Evolutionary conservation across 805 yeast species (phyloP).

Genomic region (Yarrowia sp.): DNA sequence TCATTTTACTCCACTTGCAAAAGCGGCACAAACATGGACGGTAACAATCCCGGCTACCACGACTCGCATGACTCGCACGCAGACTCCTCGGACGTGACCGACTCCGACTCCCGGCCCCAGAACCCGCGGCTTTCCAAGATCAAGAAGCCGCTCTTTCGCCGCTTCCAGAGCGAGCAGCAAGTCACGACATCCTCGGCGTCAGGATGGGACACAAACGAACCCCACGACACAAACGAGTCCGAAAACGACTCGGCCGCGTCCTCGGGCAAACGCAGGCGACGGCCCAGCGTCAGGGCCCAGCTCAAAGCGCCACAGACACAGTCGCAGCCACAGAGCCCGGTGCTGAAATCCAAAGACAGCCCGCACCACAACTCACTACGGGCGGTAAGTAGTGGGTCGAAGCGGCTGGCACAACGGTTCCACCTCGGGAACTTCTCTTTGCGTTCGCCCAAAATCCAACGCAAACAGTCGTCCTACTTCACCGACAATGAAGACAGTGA

Average conservation of each 20-base stretch:
- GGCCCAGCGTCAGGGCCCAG: not conserved
- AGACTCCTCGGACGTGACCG: slow-evolving; percentile 15
- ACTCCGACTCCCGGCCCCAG: not conserved
- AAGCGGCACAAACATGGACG: not conserved
- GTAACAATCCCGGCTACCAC: not conserved
- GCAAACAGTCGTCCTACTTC: slow-evolving; percentile 16
- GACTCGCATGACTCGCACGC: not conserved
- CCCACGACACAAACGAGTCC: slow-evolving; percentile 5
- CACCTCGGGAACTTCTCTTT: slow-evolving; percentile 10
- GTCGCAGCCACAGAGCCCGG: not conserved
- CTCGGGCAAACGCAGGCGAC: not conserved
- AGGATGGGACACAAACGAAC: not conserved
- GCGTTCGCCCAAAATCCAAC: slow-evolving; percentile 14
- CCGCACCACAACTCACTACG: not conserved
- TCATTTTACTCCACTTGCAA: not conserved
- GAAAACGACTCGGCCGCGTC: not conserved
- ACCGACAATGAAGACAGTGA: slow-evolving; percentile 7
- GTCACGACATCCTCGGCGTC: not conserved
- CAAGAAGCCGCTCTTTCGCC: slow-evolving; percentile 5
- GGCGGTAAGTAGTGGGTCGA: not conserved
- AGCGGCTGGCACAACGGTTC: not conserved
- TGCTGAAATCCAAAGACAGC: not conserved
- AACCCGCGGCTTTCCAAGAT: not conserved
- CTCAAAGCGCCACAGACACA: not conserved
- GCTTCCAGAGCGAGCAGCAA: not conserved